Evolutionary conservation across 2,329 filamentous ascomycete genomes (phyloP), one percentile per base, ranked within the genome.

Genomic region (Phoma sp.): DNA sequence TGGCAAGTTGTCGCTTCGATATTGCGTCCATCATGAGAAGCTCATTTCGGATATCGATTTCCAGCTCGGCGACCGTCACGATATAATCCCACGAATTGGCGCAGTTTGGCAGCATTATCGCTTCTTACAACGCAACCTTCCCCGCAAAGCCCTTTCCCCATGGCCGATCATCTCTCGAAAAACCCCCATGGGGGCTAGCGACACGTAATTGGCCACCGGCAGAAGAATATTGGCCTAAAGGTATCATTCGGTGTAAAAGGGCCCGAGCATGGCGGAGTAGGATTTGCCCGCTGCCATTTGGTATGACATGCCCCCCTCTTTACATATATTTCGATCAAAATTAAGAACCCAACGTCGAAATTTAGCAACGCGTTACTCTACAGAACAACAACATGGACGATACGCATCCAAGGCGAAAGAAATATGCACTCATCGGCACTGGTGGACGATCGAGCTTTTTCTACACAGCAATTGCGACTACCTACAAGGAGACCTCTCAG

Each of bases 391-490:
- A 4, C 13, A 67, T 65, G 63, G 38, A 43, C 4, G 61, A 60
- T 8, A 17, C 32, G 10, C 51, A 49, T 8, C 38, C 40, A 9
- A 58, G 62, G 25, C 57, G 60, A 40, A 69, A 69, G 43, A 58
- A 49, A 36, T 85, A 86, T 59, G 84, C 83, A 63, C 71, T 85
- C 25, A 78, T 87, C n/a, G 84, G 84, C 64, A 83, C 82, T 1
- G 84, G 85, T 17, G 83, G 83, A 15, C 81, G 84, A 13, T 81
- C 84, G n/a, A 80, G 78, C 49, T 85, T 87, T 77, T 87, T 84
- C 73, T 87, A 86, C 74, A 80, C 79, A 0, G 82, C 83, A 39
- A 85, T 87, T 52, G 81, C 80, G 9, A 76, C 74, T 27, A 80
- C 83, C 56, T 86, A 84, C 72, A 70, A 70, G 43, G 63, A 72